Evolutionary conservation across 352 stramenopile species (phyloP).

Genomic region (Blastocystis sp.): DNA sequence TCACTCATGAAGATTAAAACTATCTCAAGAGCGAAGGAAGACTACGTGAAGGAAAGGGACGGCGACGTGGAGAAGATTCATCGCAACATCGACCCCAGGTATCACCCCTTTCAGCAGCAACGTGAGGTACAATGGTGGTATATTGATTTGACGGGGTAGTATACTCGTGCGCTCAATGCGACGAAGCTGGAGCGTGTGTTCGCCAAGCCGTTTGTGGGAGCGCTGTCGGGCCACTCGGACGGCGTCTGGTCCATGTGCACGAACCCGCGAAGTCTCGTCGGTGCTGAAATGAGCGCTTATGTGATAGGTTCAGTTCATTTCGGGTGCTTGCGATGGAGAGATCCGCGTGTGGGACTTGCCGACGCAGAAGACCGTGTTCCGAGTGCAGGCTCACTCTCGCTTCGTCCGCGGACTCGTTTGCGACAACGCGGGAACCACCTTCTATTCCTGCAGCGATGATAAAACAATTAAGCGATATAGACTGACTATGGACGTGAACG

Average conservation of each 20-base stretch:
- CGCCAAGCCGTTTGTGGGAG: constrained; percentile 93
- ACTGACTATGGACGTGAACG: constrained; percentile 70
- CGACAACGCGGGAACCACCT: constrained; percentile 78
- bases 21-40: constrained; percentile 88
- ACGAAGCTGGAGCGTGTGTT: constrained; percentile 98
- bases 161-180: constrained; percentile 90
- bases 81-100: constrained; percentile 90
- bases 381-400: constrained; percentile 85
- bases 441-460: constrained; percentile 90
- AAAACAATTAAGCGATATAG: constrained; percentile 88
- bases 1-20: constrained; percentile 97
- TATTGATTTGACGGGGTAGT: constrained; percentile 75
- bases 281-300: neutral
- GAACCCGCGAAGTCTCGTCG: constrained; percentile 82
- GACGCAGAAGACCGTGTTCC: constrained; percentile 86
- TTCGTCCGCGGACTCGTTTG: constrained; percentile 87
- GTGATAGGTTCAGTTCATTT: constrained; percentile 76
- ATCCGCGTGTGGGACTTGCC: constrained; percentile 95
- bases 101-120: constrained; percentile 84
- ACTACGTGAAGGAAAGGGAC: constrained; percentile 87
- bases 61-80: constrained; percentile 88
- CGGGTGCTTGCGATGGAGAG: constrained; percentile 84
- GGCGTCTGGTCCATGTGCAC: constrained; percentile 86
- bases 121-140: constrained; percentile 30
- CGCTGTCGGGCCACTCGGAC: constrained; percentile 93